Base-by-base conservation (phyloP, 257 asterid species). In the Solanum verrucosum region DNA sequence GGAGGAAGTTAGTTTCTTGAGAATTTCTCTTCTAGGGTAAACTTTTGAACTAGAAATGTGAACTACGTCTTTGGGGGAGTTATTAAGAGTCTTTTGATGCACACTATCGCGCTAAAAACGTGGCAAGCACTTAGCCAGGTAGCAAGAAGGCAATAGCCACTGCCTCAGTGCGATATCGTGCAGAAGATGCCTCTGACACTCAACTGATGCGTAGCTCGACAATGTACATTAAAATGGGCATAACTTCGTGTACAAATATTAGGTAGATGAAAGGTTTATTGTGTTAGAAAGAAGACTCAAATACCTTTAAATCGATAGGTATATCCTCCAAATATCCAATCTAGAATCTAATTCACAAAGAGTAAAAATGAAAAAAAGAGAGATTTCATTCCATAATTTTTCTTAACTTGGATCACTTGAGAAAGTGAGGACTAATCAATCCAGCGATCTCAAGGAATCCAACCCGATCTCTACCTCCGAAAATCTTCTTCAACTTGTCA, bases 391-490 rank as follows among this genome's bases (percentile, higher is more conserved):
- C 27, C 46, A 5, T 34, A 73, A 2, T 84, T 71, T 2, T 20
- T 27, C 52, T 87, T 34, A 37, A 73, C 46, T 73, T 34, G 46
- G 23, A 34, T 90, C 90, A 92, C 87, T 94, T 92, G 13, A 93
- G 92, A 88, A 96, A 93, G 94, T 96, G 98, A 6, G 99, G 98
- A 89, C 18, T 96, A 29, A 96, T 92, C 94, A 96, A 91, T 65
- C 98, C 97, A 3, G 98, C 98, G 40, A 96, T 95, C 93, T 96
- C 98, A 68, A 96, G 98, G 90, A 97, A 97, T 91, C 98, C 98
- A 2, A 96, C 96, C 7, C 94, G 94, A 14, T 94, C 98, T 91
- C 83, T 93, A 71, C 95, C 97, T 21, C 85, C 95, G 25, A 97
- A 93, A 10, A 96, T 93, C 25, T 68, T 90, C 95, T 95, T 95